Percentiles rank a stretch among this genome's conserved stretches.
phyloP scores from a whole-genome alignment of 352 stramenopile genomes.

The Globisporangium radiosum region DNA sequence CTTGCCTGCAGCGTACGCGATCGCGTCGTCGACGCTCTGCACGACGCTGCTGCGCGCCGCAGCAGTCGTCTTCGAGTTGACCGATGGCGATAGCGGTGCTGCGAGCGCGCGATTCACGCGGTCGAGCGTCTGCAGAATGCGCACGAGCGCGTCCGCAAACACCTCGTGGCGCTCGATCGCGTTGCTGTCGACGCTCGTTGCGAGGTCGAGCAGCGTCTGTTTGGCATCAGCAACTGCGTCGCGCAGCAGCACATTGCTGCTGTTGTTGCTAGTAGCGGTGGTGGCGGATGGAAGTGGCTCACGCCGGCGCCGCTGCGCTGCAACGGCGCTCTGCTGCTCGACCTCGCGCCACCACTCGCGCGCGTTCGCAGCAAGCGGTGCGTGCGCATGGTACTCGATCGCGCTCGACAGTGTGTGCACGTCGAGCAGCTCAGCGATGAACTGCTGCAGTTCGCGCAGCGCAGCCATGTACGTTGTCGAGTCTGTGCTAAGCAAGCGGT shows the following conservation, averaged over 20 bases:
- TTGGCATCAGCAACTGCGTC: conserved; percentile 4
- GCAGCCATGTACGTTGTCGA: conserved; percentile 21
- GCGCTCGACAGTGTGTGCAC: conserved; percentile 33
- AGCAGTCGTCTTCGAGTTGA: background rate
- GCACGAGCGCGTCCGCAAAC: conserved; percentile 11
- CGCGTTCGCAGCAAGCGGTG: conserved; percentile 26
- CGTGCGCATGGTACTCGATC: conserved; percentile 23
- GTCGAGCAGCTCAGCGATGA: conserved; percentile 26
- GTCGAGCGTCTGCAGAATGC: conserved; percentile 16
- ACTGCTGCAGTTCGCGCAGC: conserved; percentile 21
- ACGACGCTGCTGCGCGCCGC: background rate
- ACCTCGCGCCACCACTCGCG: conserved; percentile 39
- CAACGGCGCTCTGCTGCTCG: conserved; percentile 19
- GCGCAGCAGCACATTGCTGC: background rate
- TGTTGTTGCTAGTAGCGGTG: background rate
- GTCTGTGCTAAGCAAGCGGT: background rate
- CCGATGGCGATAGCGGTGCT: no score
- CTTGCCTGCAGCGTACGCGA: conserved; percentile 21
- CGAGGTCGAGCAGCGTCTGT: background rate
- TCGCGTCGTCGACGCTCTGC: conserved; percentile 16
- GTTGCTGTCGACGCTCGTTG: background rate
- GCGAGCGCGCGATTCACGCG: conserved; percentile 9
- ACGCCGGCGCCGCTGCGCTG: conserved; percentile 1
- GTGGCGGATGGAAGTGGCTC: background rate
- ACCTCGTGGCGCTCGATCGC: conserved; percentile 5